Conservation (phyloP, 148 eudicot species). For the Spergularia bocconei region DNA sequence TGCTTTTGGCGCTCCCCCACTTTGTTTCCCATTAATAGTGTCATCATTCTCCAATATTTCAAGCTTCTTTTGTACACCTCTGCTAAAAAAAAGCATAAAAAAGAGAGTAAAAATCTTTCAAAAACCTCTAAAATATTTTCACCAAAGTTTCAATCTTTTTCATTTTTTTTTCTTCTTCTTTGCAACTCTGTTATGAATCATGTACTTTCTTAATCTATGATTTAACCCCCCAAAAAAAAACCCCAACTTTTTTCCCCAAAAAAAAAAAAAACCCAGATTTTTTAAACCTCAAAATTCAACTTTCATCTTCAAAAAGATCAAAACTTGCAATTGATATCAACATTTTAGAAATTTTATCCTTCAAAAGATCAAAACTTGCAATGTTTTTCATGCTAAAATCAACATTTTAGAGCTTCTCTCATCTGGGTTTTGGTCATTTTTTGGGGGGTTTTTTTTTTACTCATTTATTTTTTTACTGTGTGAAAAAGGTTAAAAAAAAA, state of each 20-base stretch:
- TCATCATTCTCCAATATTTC: constrained; percentile 26
- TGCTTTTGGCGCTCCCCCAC: neutral
- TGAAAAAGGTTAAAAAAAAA: neutral
- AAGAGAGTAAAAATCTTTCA: neutral
- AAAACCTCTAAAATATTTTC: neutral
- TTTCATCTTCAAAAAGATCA: neutral
- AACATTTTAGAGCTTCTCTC: neutral
- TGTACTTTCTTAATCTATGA: too few species aligned
- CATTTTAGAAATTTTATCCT: neutral
- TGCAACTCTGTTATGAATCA: neutral
- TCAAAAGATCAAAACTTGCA: constrained; percentile 7
- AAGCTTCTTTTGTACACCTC: constrained; percentile 12
- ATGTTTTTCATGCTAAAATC: neutral
- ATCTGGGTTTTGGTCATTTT: neutral
- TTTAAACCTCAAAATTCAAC: too few species aligned
- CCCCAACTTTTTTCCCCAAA: neutral
- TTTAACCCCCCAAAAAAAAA: neutral
- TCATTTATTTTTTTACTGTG: too few species aligned
- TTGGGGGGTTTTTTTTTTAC: neutral
- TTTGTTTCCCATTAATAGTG: constrained; percentile 11
- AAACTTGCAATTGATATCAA: constrained; percentile 5
- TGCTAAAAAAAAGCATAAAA: too few species aligned
- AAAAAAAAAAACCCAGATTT: too few species aligned
- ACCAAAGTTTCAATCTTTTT: neutral
- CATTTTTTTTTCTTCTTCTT: neutral